These are phyloP conservation scores for Diversispora epigaea DNA, from an alignment of 192 early-diverging fungal species.

Conservation along the genomic window DNA sequence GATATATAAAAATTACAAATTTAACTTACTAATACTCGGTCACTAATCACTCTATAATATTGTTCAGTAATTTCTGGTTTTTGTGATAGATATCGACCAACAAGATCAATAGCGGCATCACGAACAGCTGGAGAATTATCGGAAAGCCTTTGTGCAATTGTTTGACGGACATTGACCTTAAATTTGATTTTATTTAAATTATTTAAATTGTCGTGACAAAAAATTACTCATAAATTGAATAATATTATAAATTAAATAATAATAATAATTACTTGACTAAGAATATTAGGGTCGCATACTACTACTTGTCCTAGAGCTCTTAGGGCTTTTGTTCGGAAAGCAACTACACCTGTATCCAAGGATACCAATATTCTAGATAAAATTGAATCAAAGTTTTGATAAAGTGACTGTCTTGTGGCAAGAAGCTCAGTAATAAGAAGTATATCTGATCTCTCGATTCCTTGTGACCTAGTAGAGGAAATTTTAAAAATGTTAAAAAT, in stretches of 20 bases:
- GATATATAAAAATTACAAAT: background rate
- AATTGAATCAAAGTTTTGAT: constrained; percentile 68
- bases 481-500: background rate
- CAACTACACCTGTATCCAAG: constrained; percentile 65
- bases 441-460: constrained; percentile 34
- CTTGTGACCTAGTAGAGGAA: constrained; percentile 27
- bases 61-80: constrained; percentile 63
- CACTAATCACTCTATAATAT: constrained; percentile 80
- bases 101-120: constrained; percentile 87
- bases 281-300: constrained; percentile 59
- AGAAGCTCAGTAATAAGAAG: constrained; percentile 43
- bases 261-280: constrained; percentile 50
- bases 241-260: background rate
- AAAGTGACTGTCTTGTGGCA: constrained; percentile 57
- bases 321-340: constrained; percentile 74
- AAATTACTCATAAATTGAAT: background rate
- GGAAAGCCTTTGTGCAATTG: constrained; percentile 73
- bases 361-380: constrained; percentile 63
- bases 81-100: constrained; percentile 76
- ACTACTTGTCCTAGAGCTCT: constrained; percentile 80
- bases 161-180: constrained; percentile 59
- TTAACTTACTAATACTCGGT: constrained; percentile 66
- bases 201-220: background rate
- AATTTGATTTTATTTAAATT: background rate
- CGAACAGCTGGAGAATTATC: constrained; percentile 84